These are phyloP conservation scores for Cladosporium sp. DNA, from an alignment of 2,329 filamentous ascomycete species.

Conservation along the genomic window DNA sequence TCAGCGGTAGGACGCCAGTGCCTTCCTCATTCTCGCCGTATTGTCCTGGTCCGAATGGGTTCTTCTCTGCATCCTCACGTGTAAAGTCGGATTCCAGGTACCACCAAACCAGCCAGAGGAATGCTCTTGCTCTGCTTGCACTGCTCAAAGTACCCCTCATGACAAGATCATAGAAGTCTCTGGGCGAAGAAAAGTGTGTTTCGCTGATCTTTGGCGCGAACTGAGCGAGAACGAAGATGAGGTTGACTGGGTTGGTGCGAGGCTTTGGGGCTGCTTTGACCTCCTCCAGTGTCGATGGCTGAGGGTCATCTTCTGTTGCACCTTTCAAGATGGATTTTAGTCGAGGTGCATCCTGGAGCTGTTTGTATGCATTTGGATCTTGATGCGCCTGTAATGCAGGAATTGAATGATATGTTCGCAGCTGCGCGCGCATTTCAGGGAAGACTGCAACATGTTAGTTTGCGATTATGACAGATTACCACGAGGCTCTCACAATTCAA, in stretches of 20 bases:
- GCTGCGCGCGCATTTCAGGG: conserved; percentile 96
- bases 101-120: conserved; percentile 99
- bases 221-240: conserved; percentile 92
- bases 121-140: conserved; percentile 78
- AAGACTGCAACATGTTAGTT: conserved; percentile 67
- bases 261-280: conserved; percentile 70
- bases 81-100: conserved; percentile 96
- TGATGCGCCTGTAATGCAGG: conserved; percentile 93
- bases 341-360: conserved; percentile 91
- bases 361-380: conserved; percentile 95
- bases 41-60: conserved; percentile 76
- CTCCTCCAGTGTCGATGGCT: conserved; percentile 81
- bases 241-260: conserved; percentile 94
- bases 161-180: conserved; percentile 94
- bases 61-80: conserved; percentile 80
- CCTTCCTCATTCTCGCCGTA: conserved; percentile 46
- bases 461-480: neutral
- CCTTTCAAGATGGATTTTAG: conserved; percentile 97
- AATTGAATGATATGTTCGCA: conserved; percentile 97
- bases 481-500: conserved; percentile 74
- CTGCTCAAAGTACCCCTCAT: conserved; percentile 87
- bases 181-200: conserved; percentile 78
- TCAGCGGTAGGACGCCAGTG: conserved; percentile 51
- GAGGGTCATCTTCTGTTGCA: conserved; percentile 84
- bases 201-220: conserved; percentile 91